Evolutionary conservation across 108 stramenopile species (phyloP).

Genomic region (Fragilariopsis cylindrus): DNA sequence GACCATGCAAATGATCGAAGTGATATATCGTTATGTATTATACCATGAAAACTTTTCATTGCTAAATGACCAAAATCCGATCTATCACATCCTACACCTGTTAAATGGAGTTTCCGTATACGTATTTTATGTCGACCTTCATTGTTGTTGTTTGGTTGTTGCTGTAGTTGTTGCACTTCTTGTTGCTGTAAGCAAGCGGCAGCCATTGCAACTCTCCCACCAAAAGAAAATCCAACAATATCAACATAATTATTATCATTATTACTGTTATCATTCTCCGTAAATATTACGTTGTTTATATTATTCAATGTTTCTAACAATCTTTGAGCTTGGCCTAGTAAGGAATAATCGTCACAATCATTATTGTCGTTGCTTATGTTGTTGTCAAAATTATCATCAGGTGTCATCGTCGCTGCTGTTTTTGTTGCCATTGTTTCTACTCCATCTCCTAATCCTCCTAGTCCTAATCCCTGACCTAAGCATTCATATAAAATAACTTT

Average conservation of each 20-base stretch:
- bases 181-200: conserved; percentile 33
- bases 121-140: neutral
- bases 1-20: conserved; percentile 68
- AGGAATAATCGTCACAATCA: conserved; percentile 42
- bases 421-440: too few species aligned
- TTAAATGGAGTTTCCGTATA: conserved; percentile 56
- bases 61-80: conserved; percentile 46
- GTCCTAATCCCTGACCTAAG: conserved; percentile 50
- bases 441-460: conserved; percentile 18
- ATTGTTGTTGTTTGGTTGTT: neutral
- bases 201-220: conserved; percentile 67
- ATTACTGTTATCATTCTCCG: neutral
- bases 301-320: conserved; percentile 41
- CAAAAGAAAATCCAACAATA: conserved; percentile 65
- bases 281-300: conserved; percentile 14
- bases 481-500: conserved; percentile 57
- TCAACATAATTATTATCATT: conserved; percentile 29
- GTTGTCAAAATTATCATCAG: neutral
- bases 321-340: conserved; percentile 42
- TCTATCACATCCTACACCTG: conserved; percentile 57
- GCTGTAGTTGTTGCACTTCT: too few species aligned
- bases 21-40: conserved; percentile 30
- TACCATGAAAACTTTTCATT: conserved; percentile 49
- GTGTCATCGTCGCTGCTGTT: neutral
- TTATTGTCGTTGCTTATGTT: conserved; percentile 16